phyloP scores from a whole-genome alignment of 2,329 filamentous ascomycete genomes.

The Westerdykella aurantiaca region DNA sequence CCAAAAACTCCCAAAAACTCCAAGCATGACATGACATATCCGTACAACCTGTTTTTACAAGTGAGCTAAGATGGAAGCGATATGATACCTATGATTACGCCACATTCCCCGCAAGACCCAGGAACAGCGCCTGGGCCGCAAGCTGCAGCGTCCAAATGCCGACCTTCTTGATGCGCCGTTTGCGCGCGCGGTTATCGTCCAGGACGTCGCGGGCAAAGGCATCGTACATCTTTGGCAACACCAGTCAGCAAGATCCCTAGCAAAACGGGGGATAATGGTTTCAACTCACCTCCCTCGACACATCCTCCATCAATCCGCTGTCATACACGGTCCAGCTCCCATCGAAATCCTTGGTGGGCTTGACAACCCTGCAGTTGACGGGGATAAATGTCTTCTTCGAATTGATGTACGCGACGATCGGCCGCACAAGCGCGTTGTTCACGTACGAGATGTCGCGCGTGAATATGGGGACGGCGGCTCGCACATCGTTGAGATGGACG shows the following conservation, averaged over 20 bases:
- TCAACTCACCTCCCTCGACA: conserved; percentile 67
- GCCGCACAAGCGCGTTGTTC: conserved; percentile 89
- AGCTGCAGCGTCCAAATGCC: conserved; percentile 93
- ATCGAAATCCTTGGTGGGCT: conserved; percentile 82
- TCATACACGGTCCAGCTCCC: conserved; percentile 94
- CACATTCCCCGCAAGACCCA: conserved; percentile 85
- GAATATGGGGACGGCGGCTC: conserved; percentile 87
- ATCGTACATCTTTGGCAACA: conserved; percentile 62
- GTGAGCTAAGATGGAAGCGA: too few relatives aligned
- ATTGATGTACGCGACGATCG: conserved; percentile 98
- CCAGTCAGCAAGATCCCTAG: too few relatives aligned
- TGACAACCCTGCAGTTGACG: conserved; percentile 89
- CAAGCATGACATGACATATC: too few relatives aligned
- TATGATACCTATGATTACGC: conserved; percentile 39
- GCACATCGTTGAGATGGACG: conserved; percentile 92
- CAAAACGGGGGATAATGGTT: background rate
- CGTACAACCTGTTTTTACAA: too few relatives aligned
- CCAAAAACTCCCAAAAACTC: too few relatives aligned
- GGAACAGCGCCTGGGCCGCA: conserved; percentile 86
- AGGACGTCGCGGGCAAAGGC: conserved; percentile 89
- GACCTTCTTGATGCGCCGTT: conserved; percentile 86
- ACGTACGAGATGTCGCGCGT: conserved; percentile 88
- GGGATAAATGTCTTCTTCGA: conserved; percentile 92
- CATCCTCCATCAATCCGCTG: conserved; percentile 86
- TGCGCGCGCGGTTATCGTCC: conserved; percentile 81